Conservation (phyloP, 2,329 filamentous ascomycete genomes). For the Botrytis aclada region DNA sequence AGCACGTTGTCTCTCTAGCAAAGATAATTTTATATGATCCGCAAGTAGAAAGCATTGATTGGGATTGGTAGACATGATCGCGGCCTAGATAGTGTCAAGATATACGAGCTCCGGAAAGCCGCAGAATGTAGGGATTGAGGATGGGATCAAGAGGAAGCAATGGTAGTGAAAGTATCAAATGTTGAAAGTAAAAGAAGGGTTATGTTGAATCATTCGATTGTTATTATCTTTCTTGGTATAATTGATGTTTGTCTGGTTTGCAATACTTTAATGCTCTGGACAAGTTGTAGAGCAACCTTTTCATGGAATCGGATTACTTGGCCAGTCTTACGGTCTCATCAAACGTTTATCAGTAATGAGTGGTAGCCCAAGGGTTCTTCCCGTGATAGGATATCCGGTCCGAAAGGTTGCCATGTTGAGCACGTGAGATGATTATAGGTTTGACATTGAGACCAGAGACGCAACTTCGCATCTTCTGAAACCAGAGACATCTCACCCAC, state of each 20-base stretch:
- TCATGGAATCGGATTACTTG: not conserved
- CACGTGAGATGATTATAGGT: not conserved
- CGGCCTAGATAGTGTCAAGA: not conserved
- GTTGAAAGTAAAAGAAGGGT: not conserved
- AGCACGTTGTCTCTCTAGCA: constrained; percentile 87
- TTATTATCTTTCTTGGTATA: not conserved
- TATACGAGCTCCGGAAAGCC: not conserved
- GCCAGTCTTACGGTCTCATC: not conserved
- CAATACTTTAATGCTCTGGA: constrained; percentile 1
- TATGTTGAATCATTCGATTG: not conserved
- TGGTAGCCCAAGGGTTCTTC: not conserved
- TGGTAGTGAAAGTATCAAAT: not conserved
- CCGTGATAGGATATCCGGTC: not conserved
- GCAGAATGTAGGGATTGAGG: not conserved
- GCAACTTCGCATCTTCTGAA: not conserved
- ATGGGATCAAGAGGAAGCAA: not conserved
- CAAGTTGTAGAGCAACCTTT: not conserved
- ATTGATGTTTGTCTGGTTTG: not conserved
- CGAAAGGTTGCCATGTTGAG: not conserved
- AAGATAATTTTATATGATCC: constrained; percentile 94
- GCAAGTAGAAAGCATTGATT: constrained; percentile 88
- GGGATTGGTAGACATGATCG: constrained; percentile 51
- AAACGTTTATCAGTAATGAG: not conserved
- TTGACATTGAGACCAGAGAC: not conserved
- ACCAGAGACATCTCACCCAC: not conserved